Conservation (phyloP, 176 grass and related monocot genomes). For the Hsuehochloa calcarea region DNA sequence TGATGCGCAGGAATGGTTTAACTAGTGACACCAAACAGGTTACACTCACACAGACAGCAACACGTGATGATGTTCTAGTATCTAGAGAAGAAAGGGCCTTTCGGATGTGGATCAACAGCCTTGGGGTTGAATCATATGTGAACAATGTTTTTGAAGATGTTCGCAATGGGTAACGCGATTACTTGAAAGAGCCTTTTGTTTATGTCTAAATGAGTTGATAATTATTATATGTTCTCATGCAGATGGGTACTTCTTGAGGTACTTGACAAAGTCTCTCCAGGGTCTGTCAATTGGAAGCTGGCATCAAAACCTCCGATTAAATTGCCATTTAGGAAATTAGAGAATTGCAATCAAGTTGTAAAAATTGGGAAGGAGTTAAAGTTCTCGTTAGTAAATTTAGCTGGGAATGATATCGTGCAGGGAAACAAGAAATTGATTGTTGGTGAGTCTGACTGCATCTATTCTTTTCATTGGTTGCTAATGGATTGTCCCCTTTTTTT, state of each 20-base stretch:
- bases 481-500: neutral
- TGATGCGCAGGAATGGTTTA: conserved; percentile 79
- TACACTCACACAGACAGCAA: conserved; percentile 53
- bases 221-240: conserved; percentile 32
- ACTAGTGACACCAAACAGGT: conserved; percentile 70
- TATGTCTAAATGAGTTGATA: conserved; percentile 10
- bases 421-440: conserved; percentile 99
- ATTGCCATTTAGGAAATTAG: conserved; percentile 91
- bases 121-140: conserved; percentile 86
- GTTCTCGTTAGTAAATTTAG: conserved; percentile 92
- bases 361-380: conserved; percentile 84
- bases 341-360: conserved; percentile 98
- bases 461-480: neutral
- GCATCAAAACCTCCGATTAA: conserved; percentile 97
- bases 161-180: conserved; percentile 72
- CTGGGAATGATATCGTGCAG: conserved; percentile 99
- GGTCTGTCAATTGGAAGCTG: conserved; percentile 88
- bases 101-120: conserved; percentile 98
- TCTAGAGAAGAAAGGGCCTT: conserved; percentile 98
- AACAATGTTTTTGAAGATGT: conserved; percentile 99
- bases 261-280: conserved; percentile 92
- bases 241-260: conserved; percentile 99
- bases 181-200: conserved; percentile 16
- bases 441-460: conserved; percentile 48
- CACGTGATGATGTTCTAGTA: conserved; percentile 76